Conservation (phyloP, 192 early-diverging fungal genomes). For the Geranomyces variabilis region DNA sequence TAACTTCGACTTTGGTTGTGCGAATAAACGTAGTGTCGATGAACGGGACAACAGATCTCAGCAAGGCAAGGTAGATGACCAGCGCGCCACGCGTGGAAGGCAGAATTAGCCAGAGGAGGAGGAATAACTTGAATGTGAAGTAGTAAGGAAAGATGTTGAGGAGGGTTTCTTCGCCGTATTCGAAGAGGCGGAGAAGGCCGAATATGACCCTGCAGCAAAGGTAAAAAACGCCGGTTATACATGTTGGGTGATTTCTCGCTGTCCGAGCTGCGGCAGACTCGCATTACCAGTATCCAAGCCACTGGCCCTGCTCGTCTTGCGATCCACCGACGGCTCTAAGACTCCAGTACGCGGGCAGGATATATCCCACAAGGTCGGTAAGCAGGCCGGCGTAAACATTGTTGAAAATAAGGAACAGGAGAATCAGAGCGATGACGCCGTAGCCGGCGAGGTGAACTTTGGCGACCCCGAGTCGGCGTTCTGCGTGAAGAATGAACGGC, state of each 20-base stretch:
- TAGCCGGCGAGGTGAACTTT: slow-evolving; percentile 16
- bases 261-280: not conserved
- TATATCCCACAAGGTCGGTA: slow-evolving; percentile 27
- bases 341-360: slow-evolving; percentile 20
- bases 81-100: slow-evolving; percentile 18
- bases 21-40: not conserved
- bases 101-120: slow-evolving; percentile 25
- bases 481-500: slow-evolving; percentile 1
- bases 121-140: slow-evolving; percentile 33
- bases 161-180: slow-evolving; percentile 20
- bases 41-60: slow-evolving; percentile 24
- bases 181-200: slow-evolving; percentile 23
- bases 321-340: slow-evolving; percentile 22
- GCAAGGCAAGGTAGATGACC: slow-evolving; percentile 14
- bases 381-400: slow-evolving; percentile 20
- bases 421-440: not conserved
- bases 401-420: slow-evolving; percentile 26
- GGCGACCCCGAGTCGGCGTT: slow-evolving; percentile 9
- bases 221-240: not conserved
- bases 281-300: slow-evolving; percentile 27
- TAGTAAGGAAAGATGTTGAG: slow-evolving; percentile 35
- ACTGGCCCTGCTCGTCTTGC: slow-evolving; percentile 15
- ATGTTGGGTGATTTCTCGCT: not conserved
- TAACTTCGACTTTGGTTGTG: not conserved
- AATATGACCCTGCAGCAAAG: slow-evolving; percentile 23